Evolutionary conservation across 2,329 filamentous ascomycete genomes (phyloP), one percentile per base, ranked within the genome.

Genomic region (Reticulascus tulasneorum): DNA sequence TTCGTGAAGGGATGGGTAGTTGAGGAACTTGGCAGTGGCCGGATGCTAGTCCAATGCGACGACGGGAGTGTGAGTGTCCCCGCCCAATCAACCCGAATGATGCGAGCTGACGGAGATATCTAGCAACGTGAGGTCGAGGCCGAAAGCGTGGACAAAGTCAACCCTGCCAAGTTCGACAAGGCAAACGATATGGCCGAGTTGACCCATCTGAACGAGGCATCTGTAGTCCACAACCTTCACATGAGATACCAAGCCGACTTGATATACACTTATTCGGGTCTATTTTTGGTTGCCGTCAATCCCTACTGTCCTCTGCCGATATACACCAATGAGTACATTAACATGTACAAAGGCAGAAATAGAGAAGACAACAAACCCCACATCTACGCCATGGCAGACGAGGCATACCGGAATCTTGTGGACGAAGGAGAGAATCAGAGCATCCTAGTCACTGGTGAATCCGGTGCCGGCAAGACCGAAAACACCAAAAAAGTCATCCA

Each of bases 401-500:
- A 94, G 55, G 93, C 94, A 1, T 98, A 97, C 61, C 80, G 93
- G 12, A 97, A 95, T 53, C 69, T 98, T 21, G 88, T 98, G 0
- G 90, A 96, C 35, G 93, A 97, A 61, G 90, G 90, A 25, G 75
- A 89, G 47, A 97, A 98, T 51, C 93, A 98, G 64, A 97, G 91
- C 53, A 98, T 98, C 51, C 71, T 98, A 34, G 94, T 98, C 16
- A 98, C 93, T 4, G 93, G 93, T 63, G 93, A 98, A 66, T 98
- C 93, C 13, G 93, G 93, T 56, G 93, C 93, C 22, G 93, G 93
- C 50, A 98, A 98, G 67, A 98, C 93, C 0, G 93, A 98, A 59
- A 98, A 98, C 58, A 98, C 93, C 12, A 98, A 98, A 58, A 98
- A 98, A 60, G 93, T 98, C 49, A 98, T 98, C 37, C 94, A 98